Evolutionary conservation across 805 yeast genomes (phyloP), one percentile per base, ranked within the genome.

Genomic region (Kluyveromyces nonfermentans): DNA sequence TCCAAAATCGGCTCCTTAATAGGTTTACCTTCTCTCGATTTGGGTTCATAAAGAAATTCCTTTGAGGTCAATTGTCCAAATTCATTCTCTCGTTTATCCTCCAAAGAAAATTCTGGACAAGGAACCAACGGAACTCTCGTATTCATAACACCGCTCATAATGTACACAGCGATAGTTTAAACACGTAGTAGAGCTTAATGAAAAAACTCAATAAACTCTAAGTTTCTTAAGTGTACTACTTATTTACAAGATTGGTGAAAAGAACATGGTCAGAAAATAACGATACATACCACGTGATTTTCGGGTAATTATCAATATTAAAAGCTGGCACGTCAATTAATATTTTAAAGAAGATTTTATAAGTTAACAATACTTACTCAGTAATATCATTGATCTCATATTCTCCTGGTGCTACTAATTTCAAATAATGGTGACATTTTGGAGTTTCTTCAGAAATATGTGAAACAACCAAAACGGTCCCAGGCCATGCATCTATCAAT

Each of bases 381-480:
- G 7, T 25, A 14, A 47, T 43, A 12, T 47, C 36, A 0, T 63
- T 67, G 7, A 62, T 51, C 39, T 60, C 62, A 45, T 63, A 65
- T 36, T 62, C 51, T 2, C 72, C 72, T 7, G 71, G 72, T 1
- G 54, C 53, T 2, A 60, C 41, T 20, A 68, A 50, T 45, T 52
- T 52, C 18, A 69, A 41, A 43, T 49, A 68, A 35, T 72, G 70
- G 40, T 85, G 81, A 54, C 88, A 83, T 3, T 62, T 55, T 0
- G 96, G 90, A 8, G 90, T 74, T 59, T 90, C 98, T 59, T 80
- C 75, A 3, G 51, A 55, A 22, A 87, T 73, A 60, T 90, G 98
- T 0, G 95, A 95, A 19, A 93, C 83, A 0, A 83, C 70, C 31
- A 90, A 70, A 2, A 81, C 78, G 0, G 96, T 80, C 0, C 94